A percentile compares a stretch with the other conserved stretches of the same genome.
These are phyloP conservation scores for Picea abies DNA, from an alignment of 83 land plant species.

Conservation along the genomic window DNA sequence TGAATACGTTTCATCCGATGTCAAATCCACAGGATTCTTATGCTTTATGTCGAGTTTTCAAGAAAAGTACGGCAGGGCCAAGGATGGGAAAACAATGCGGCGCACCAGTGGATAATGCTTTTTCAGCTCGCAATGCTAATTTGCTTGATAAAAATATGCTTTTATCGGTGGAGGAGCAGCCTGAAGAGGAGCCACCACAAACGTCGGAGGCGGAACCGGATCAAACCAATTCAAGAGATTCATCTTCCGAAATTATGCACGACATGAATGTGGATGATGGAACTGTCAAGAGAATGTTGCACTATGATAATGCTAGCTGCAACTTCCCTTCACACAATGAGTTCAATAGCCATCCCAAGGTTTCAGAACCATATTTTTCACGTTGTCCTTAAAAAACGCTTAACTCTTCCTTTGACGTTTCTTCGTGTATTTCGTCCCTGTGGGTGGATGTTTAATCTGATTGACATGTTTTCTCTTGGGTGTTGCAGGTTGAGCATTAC, in stretches of 20 bases:
- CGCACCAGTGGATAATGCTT: constrained; percentile 6
- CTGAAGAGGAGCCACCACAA: background rate
- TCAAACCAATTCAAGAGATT: background rate
- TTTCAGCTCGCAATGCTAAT: too few relatives aligned
- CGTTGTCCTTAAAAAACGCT: too few relatives aligned
- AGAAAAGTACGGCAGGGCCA: constrained; percentile 42
- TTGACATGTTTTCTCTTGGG: too few relatives aligned
- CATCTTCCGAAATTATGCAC: background rate
- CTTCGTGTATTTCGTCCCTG: too few relatives aligned
- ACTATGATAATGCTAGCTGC: background rate
- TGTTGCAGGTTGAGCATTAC: too few relatives aligned
- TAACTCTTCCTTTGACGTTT: too few relatives aligned
- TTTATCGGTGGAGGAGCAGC: too few relatives aligned
- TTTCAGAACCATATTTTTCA: too few relatives aligned
- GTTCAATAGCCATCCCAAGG: too few relatives aligned
- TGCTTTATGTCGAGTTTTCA: constrained; percentile 56
- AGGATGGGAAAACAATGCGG: constrained; percentile 34
- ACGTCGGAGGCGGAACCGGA: background rate
- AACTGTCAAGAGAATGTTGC: background rate
- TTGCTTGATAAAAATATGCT: background rate
- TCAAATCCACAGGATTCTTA: constrained; percentile 36
- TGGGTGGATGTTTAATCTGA: too few relatives aligned
- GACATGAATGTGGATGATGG: background rate
- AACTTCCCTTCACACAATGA: too few relatives aligned
- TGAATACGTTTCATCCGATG: background rate